A percentile compares a stretch with the other conserved stretches of the same genome.
Conservation (phyloP, 2,329 filamentous ascomycete species). For the Pseudocercospora cruenta region DNA sequence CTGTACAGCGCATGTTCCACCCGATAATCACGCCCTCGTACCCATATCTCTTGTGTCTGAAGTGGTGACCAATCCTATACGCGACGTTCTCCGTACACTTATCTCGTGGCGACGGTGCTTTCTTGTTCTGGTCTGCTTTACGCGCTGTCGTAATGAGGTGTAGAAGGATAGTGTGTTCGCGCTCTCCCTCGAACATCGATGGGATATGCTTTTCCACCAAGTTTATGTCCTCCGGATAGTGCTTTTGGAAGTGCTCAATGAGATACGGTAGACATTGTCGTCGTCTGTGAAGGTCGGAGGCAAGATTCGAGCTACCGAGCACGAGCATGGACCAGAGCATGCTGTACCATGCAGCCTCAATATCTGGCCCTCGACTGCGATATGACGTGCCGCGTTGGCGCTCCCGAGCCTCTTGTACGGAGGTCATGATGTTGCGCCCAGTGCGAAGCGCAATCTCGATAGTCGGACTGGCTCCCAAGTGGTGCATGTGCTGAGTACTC, state of each 20-base stretch:
- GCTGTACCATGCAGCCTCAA: conserved; percentile 68
- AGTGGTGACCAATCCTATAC: conserved; percentile 79
- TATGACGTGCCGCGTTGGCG: conserved; percentile 27
- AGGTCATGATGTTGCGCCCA: conserved; percentile 78
- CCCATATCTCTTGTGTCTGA: conserved; percentile 77
- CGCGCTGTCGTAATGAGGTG: conserved; percentile 61
- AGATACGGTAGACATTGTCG: conserved; percentile 67
- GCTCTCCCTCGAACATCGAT: conserved; percentile 59
- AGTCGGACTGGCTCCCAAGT: conserved; percentile 67
- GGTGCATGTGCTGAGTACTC: conserved; percentile 48
- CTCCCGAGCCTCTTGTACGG: conserved; percentile 58
- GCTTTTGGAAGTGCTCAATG: conserved; percentile 64
- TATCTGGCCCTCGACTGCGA: conserved; percentile 46
- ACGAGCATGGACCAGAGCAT: conserved; percentile 70
- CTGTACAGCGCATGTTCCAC: conserved; percentile 71
- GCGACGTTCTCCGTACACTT: conserved; percentile 44
- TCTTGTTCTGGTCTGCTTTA: conserved; percentile 59
- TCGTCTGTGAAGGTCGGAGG: conserved; percentile 40
- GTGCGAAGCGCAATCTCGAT: conserved; percentile 74
- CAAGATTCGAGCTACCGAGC: conserved; percentile 38
- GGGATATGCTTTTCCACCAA: conserved; percentile 70
- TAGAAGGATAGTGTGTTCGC: conserved; percentile 58
- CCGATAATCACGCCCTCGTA: conserved; percentile 84
- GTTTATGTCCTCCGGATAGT: conserved; percentile 72
- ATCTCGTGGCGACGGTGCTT: conserved; percentile 39